These are phyloP conservation scores for Halenospora varia DNA, from an alignment of 495 filamentous ascomycete genomes.

Conservation along the genomic window DNA sequence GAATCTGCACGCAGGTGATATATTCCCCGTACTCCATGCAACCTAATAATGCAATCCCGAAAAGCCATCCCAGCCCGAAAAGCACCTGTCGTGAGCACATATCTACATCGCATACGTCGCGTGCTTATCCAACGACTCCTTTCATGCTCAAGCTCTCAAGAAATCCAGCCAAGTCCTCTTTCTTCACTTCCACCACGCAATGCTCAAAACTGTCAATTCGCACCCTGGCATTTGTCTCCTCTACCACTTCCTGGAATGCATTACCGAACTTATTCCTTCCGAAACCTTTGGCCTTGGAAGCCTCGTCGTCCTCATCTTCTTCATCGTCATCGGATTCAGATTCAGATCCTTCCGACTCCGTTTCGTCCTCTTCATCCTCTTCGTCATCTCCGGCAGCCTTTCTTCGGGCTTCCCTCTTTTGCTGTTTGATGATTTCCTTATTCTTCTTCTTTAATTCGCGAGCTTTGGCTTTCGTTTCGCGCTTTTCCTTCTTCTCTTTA, in stretches of 20 bases:
- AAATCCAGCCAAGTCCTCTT: conserved; percentile 90
- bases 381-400: conserved; percentile 45
- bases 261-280: conserved; percentile 85
- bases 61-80: conserved; percentile 1
- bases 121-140: conserved; percentile 74
- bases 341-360: conserved; percentile 53
- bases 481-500: conserved; percentile 53
- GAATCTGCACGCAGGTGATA: no score
- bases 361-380: conserved; percentile 55
- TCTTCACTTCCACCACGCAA: conserved; percentile 93
- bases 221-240: conserved; percentile 84
- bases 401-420: conserved; percentile 46
- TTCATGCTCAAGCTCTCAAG: conserved; percentile 89
- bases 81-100: conserved; percentile 22
- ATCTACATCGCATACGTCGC: conserved; percentile 16
- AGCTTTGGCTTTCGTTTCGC: conserved; percentile 56
- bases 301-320: conserved; percentile 59
- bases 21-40: background rate
- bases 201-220: conserved; percentile 96
- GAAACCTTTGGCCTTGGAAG: conserved; percentile 52
- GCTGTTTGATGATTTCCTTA: conserved; percentile 57
- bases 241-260: conserved; percentile 93
- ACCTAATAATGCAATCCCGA: background rate
- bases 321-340: conserved; percentile 44
- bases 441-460: conserved; percentile 55